phyloP scores from a whole-genome alignment of 2,329 filamentous ascomycete genomes.

The Verticillium klebahnii region DNA sequence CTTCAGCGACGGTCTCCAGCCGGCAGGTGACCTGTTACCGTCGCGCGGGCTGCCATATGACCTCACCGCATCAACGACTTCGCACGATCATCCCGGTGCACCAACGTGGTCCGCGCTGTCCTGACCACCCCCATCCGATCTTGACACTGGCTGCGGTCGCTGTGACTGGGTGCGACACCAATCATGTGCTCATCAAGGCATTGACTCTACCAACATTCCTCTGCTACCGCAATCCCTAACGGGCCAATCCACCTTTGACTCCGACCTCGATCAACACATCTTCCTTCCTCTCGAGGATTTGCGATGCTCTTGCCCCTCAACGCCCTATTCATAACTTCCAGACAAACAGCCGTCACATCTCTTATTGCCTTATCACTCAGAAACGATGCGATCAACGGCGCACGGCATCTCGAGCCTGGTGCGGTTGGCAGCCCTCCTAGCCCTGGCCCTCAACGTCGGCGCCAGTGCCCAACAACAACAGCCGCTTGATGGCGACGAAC shows the following conservation, averaged over 20 bases:
- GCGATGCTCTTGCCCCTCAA: background rate
- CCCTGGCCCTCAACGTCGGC: background rate
- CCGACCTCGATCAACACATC: background rate
- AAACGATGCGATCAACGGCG: background rate
- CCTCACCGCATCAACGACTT: background rate
- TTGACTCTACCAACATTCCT: background rate
- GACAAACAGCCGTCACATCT: background rate
- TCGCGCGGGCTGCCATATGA: background rate
- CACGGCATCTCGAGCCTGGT: background rate
- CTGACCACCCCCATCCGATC: background rate
- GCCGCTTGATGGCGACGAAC: background rate
- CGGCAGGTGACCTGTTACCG: background rate
- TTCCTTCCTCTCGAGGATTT: background rate
- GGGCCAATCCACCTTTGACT: background rate
- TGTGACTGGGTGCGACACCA: background rate
- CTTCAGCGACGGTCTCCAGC: background rate
- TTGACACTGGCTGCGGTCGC: background rate
- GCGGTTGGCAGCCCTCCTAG: background rate
- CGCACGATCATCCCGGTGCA: background rate
- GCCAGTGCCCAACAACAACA: background rate
- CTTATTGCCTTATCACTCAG: background rate
- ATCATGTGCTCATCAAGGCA: background rate
- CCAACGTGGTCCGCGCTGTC: background rate
- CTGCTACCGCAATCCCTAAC: background rate
- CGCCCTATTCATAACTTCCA: background rate